Base-by-base conservation (phyloP, 2,329 filamentous ascomycete species). In the Fusarium nematophilum region DNA sequence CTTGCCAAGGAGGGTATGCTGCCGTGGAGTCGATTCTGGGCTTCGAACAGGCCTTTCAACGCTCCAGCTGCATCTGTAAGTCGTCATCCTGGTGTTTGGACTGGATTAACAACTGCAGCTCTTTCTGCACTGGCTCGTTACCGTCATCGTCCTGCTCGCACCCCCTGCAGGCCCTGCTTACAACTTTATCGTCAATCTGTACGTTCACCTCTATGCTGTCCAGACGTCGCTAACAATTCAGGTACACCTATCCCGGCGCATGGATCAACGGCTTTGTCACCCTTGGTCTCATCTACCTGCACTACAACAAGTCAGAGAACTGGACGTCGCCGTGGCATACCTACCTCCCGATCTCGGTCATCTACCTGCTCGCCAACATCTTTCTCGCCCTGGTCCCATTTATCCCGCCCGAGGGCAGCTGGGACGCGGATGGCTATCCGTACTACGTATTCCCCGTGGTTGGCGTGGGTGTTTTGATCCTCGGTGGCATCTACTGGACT, bases 1-100 rank as follows among this genome's bases (percentile, higher is more conserved):
- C 77, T 91, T 37, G 89, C 85, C 1, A 90, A 89, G 66, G 89
- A 92, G 66, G 88, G 88, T 0, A 76, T 91, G 5, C 68, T 91
- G 11, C 89, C 89, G 0, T 89, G 82, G 49, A 86, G 85, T 57
- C 79, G 80, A 3, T 84, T 91, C 70, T 91, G 86, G 85, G 88
- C 88, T 0, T 90, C 86, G 4, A 88, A 87, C 67, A 85, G 83
- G 73, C 89, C 89, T 0, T 89, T 87, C 58, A 86, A 87, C 51
- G 82, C 89, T 0, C 89, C 88, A 0, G 81, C 85, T n/a, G 77
- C 85, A 6, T 75, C 81, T 9, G 78, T 80, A 72, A 66, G 75
- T 74, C 4, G 2, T 31, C 4, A 6, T 2, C 5, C 30, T 11
- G 9, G 18, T n/a, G 23, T 7, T 6, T 11, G 5, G 6, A 4